These are phyloP conservation scores for Pyrenochaeta sp. DNA, from an alignment of 2,329 filamentous ascomycete genomes.

Conservation along the genomic window DNA sequence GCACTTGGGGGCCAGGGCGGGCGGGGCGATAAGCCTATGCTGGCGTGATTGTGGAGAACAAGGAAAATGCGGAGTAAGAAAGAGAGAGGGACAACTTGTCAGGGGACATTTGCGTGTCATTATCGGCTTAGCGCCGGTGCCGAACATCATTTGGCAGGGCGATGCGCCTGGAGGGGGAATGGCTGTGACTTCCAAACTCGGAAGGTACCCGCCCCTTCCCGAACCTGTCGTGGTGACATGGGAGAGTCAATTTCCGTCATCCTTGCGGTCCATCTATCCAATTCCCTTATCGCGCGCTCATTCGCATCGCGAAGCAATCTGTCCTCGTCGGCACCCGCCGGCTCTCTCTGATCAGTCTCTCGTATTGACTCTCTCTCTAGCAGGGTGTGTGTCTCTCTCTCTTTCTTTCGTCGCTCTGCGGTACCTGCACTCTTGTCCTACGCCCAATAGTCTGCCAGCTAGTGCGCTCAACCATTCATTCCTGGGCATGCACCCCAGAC, in stretches of 20 bases:
- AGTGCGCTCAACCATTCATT: slow-evolving; percentile 6
- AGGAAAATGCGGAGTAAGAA: neutral
- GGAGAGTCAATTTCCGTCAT: slow-evolving; percentile 18
- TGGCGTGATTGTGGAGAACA: too few species aligned
- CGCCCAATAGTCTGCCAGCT: slow-evolving; percentile 5
- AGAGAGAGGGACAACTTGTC: too few species aligned
- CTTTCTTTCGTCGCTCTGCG: too few species aligned
- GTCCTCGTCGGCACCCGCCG: slow-evolving; percentile 11
- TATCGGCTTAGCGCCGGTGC: neutral
- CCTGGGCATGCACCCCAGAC: slow-evolving; percentile 34
- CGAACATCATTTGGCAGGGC: slow-evolving; percentile 4
- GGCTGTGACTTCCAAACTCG: slow-evolving; percentile 17
- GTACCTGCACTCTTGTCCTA: neutral
- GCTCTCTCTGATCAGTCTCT: neutral
- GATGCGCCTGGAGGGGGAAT: neutral
- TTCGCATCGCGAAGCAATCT: neutral
- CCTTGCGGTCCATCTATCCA: slow-evolving; percentile 22
- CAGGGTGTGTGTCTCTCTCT: too few species aligned
- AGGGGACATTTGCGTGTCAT: slow-evolving; percentile 7
- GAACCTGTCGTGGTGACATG: too few species aligned
- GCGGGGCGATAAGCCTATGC: slow-evolving; percentile 26
- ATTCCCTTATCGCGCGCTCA: slow-evolving; percentile 15
- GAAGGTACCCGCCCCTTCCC: slow-evolving; percentile 8
- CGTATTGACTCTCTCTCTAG: neutral
- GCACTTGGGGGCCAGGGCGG: neutral